Base-by-base conservation (phyloP, 495 filamentous ascomycete species). In the Penicillium robsamsonii region DNA sequence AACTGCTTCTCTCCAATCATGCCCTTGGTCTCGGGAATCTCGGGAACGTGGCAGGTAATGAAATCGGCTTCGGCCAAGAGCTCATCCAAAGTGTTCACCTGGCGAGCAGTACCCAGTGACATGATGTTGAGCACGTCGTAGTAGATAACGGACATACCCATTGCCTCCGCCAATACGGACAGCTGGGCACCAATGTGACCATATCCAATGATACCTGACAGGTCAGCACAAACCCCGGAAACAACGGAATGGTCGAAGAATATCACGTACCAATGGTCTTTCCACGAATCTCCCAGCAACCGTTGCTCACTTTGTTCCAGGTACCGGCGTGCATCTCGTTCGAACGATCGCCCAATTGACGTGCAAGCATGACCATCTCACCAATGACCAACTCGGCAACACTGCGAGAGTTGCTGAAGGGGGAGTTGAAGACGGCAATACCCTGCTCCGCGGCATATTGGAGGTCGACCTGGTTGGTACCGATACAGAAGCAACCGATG, bases 351-450 rank as follows among this genome's bases (percentile, higher is more conserved):
- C 91, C 87, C 58, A 97, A 80, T 73, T 97, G 93, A 30, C 95
- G 86, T 10, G 95, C 93, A 25, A 99, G 84, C 27, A 79, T 72
- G 70, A 99, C 96, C 61, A 99, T 93, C 69, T 97, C 94, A 38
- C 75, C 88, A 63, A 99, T 96, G 53, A 96, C 90, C 49, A 97
- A 79, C 76, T 99, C 95, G 25, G 95, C 95, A 42, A 99, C 95
- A 70, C 89, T 94, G 64, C 95, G 86, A 4, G 94, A 97, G 74
- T 99, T 97, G 75, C 90, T 92, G 70, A 97, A 97, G 0, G 95
- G 95, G 53, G 93, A 97, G 75, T 99, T 99, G 86, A 99, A 99
- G 49, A 99, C 95, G 12, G 91, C 90, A 74, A 97, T 93, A 49
- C 95, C 95, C 67, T 94, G 87, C 48, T 86, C 80, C 10, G 95